These are phyloP conservation scores for Boletus bicolor DNA, from an alignment of 768 basidiomycete species.

Conservation along the genomic window DNA sequence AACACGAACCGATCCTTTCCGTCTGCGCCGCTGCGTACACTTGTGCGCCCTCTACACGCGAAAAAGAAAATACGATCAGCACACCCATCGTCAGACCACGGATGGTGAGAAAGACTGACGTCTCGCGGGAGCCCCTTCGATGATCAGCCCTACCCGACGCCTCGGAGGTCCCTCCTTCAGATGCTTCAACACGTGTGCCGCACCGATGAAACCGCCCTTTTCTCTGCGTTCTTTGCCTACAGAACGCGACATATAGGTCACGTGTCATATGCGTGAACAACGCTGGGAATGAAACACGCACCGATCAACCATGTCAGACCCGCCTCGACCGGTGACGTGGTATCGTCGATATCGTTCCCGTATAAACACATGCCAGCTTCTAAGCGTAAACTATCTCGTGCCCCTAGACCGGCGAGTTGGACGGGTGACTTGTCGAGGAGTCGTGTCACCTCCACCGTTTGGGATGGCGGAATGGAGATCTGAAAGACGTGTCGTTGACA, in stretches of 20 bases:
- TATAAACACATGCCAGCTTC: slow-evolving; percentile 98
- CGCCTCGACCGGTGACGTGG: slow-evolving; percentile 84
- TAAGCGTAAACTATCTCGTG: slow-evolving; percentile 88
- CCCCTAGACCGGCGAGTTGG: slow-evolving; percentile 85
- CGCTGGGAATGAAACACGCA: slow-evolving; percentile 33
- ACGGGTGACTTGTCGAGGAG: slow-evolving; percentile 61
- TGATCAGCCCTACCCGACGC: slow-evolving; percentile 75
- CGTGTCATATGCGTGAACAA: neutral
- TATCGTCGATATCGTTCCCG: slow-evolving; percentile 90
- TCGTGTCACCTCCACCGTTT: slow-evolving; percentile 67
- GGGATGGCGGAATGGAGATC: slow-evolving; percentile 86
- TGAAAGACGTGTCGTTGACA: slow-evolving; percentile 25
- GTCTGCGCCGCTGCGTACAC: slow-evolving; percentile 56
- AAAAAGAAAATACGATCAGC: neutral
- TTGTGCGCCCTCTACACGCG: slow-evolving; percentile 66
- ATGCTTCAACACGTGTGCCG: slow-evolving; percentile 66
- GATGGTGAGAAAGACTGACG: slow-evolving; percentile 41
- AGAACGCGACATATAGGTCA: neutral
- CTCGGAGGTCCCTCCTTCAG: slow-evolving; percentile 76
- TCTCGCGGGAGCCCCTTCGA: slow-evolving; percentile 84
- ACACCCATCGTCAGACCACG: neutral
- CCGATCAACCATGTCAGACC: slow-evolving; percentile 93
- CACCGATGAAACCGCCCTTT: slow-evolving; percentile 72
- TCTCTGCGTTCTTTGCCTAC: slow-evolving; percentile 81
- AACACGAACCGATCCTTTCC: slow-evolving; percentile 57